Conservation (phyloP, 2,329 filamentous ascomycete species). For the Thielaviopsis musarum region DNA sequence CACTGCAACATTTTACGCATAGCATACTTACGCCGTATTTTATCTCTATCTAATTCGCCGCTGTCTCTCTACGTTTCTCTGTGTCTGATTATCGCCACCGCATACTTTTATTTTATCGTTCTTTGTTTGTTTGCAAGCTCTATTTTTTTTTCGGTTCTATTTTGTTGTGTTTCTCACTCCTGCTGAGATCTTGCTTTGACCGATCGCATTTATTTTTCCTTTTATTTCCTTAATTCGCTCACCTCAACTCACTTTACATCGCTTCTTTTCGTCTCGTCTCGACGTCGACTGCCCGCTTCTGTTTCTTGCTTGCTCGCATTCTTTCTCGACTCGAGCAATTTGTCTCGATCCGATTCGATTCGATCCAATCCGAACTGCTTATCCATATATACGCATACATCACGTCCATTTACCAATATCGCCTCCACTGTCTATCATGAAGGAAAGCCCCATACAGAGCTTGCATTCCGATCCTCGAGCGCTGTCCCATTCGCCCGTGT, state of each 20-base stretch:
- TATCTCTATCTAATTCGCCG: neutral
- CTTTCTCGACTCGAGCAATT: neutral
- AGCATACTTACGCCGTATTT: neutral
- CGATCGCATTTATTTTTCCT: neutral
- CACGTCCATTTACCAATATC: constrained; percentile 36
- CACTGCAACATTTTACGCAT: neutral
- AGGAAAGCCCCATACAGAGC: constrained; percentile 1
- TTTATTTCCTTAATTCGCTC: neutral
- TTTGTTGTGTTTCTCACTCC: neutral
- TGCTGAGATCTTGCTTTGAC: neutral
- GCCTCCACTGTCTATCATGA: constrained; percentile 20
- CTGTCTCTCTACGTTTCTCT: neutral
- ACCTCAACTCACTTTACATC: neutral
- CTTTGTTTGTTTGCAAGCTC: neutral
- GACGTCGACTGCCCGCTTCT: neutral
- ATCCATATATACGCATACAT: neutral
- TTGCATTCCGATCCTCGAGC: constrained; percentile 31
- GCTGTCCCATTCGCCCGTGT: neutral
- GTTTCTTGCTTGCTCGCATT: neutral
- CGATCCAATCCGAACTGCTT: neutral
- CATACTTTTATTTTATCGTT: neutral
- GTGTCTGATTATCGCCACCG: neutral
- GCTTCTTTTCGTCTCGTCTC: neutral
- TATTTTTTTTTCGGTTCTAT: neutral
- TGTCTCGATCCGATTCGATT: neutral